A percentile compares a stretch with the other conserved stretches of the same genome.
These are phyloP conservation scores for Crithidia acanthocephali DNA, from an alignment of 208 protist genomes.

Conservation along the genomic window DNA sequence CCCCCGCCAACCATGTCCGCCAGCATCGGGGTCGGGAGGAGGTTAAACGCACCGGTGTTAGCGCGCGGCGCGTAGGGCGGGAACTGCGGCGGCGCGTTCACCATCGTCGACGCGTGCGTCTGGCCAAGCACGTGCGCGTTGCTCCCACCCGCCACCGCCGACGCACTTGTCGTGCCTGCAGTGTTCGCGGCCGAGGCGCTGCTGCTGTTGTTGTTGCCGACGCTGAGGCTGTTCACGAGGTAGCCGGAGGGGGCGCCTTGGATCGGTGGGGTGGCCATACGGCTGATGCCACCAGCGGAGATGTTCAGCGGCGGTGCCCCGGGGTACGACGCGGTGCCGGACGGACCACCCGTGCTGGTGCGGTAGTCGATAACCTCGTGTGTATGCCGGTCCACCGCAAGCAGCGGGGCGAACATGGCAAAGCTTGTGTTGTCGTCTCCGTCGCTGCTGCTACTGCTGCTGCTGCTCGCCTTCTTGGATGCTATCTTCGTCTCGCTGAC, in stretches of 20 bases:
- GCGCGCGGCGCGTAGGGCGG: constrained; percentile 15
- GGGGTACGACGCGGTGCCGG: neutral
- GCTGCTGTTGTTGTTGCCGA: neutral
- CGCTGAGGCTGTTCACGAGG: constrained; percentile 16
- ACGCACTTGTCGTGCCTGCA: neutral
- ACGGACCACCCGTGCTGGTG: neutral
- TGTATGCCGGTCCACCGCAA: constrained; percentile 34
- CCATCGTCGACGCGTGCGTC: neutral
- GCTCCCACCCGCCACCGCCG: neutral
- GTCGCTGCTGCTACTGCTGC: constrained; percentile 22
- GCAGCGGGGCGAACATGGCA: constrained; percentile 38
- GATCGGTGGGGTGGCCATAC: constrained; percentile 1
- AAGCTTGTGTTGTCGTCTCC: constrained; percentile 15
- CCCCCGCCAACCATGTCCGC: constrained; percentile 27
- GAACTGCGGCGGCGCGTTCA: neutral
- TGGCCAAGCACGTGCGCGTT: neutral
- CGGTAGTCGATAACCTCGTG: constrained; percentile 45
- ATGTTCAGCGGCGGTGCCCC: constrained; percentile 18
- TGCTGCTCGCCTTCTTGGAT: neutral
- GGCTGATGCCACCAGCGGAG: neutral
- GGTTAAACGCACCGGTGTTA: constrained; percentile 17
- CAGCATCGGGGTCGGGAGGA: constrained; percentile 32
- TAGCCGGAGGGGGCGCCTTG: constrained; percentile 1
- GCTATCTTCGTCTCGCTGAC: neutral
- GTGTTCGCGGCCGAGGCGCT: neutral